A percentile compares a stretch with the other conserved stretches of the same genome.
Conservation (phyloP, 2,329 filamentous ascomycete species). For the Cordyceps javanica region DNA sequence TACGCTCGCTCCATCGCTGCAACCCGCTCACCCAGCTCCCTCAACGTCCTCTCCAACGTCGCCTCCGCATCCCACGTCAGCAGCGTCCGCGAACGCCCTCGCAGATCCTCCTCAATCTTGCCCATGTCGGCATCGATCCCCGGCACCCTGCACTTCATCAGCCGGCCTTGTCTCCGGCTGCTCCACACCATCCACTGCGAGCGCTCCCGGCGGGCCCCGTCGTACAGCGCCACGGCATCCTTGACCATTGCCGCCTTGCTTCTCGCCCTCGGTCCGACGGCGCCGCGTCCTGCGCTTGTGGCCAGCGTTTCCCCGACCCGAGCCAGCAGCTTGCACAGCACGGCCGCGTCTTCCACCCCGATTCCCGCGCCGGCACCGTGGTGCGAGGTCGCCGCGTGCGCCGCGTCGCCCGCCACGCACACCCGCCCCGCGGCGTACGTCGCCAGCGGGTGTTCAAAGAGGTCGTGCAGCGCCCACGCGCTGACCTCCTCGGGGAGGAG, state of each 20-base stretch:
- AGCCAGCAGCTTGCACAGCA: slow-evolving; percentile 40
- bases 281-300: too few species aligned
- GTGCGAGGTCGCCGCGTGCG: slow-evolving; percentile 55
- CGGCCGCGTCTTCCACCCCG: slow-evolving; percentile 47
- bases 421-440: slow-evolving; percentile 36
- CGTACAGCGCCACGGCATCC: slow-evolving; percentile 33
- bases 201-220: slow-evolving; percentile 41
- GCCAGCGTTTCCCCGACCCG: too few species aligned
- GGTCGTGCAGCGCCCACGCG: slow-evolving; percentile 42
- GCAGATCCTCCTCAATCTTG: neutral
- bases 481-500: neutral
- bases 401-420: slow-evolving; percentile 54
- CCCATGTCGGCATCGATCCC: neutral
- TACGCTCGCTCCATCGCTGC: neutral
- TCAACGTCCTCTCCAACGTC: neutral
- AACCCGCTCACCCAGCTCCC: neutral
- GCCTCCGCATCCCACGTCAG: neutral
- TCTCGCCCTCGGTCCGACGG: slow-evolving; percentile 10
- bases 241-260: neutral
- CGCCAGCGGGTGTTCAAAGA: slow-evolving; percentile 36
- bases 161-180: slow-evolving; percentile 27
- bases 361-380: slow-evolving; percentile 54
- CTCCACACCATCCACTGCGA: slow-evolving; percentile 44
- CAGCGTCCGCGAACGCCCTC: neutral
- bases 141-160: neutral